Base-by-base conservation (phyloP, 2,329 filamentous ascomycete species). In the Colletotrichum salicis region DNA sequence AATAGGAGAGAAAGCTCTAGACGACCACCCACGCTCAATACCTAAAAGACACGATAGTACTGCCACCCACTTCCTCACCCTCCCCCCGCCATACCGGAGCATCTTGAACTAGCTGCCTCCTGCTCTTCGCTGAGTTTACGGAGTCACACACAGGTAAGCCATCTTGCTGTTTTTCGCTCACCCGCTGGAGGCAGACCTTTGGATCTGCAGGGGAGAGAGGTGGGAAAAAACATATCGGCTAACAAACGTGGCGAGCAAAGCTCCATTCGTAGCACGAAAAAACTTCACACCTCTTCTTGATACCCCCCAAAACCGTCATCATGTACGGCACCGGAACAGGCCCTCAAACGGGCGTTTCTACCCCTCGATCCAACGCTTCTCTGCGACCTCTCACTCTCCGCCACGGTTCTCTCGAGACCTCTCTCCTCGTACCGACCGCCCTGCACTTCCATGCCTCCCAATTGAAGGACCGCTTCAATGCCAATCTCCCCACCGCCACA, bases 361-460 rank as follows among this genome's bases (percentile, higher is more conserved):
- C 96, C 77, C 96, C 96, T 78, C 93, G 96, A 85, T 97, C 96
- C 69, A 96, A 94, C 77, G 92, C 95, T 76, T 97, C 96, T 75
- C 91, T 98, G 76, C 94, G 96, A 76, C 96, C 96, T 74, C 91
- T 99, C 80, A 94, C 93, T 78, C 89, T 99, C 80, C 89, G 91
- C 76, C 96, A 99, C 84, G 96, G 97, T 82, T 94, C 94, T 67
- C 95, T 99, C 85, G 96, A 99, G 83, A 94, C 97, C 79, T 96
- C 94, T 65, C 96, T 99, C 82, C 92, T 98, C 79, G 93, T 99
- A 80, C 96, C 96, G 71, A 98, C 96, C 77, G 94, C 92, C 79
- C 91, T 98, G 75, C 96, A 99, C 85, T 99, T 97, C 87, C 95
- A 96, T 83, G 96, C 96, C 78, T 93, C 95, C 73, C 94, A 97